Evolutionary conservation across 495 filamentous ascomycete species (phyloP), one percentile per base, ranked within the genome.

Genomic region (Hamigera avellanea): DNA sequence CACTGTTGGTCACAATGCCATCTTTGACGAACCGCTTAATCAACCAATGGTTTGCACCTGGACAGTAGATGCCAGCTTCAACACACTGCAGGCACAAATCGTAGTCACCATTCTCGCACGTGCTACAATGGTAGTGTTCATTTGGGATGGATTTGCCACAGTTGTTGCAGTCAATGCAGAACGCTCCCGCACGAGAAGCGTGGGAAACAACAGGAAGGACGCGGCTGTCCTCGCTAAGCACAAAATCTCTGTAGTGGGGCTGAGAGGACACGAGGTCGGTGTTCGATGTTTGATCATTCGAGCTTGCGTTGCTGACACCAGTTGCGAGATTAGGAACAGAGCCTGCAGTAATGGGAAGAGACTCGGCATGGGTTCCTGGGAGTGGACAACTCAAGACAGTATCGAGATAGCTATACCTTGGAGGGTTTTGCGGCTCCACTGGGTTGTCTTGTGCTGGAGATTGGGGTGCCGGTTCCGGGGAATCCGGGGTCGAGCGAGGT

Each of bases 81-180:
- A 95, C 75, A 55, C 91, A 99, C 19, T 65, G 53, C 37, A 73
- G 71, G 64, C 91, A 99, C 33, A 99, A 75, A 49, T 99, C 91
- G 50, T 86, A 99, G 57, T 99, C 93, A 19, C 91, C 91, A 35
- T 80, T 68, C 43, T 95, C 84, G 57, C 93, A 99, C 37, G 77
- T 81, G 48, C 83, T 81, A 66, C 91, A 99, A 61, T 99, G 91
- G 56, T 83, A 99, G 52, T 99, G 91, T 15, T 72, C 73, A 44
- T 86, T 76, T 23, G 77, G 67, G 46, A 95, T 85, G 23, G 76
- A 70, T 15, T 60, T 59, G 37, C 88, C 76, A 52, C 91, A 99
- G 49, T 76, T 72, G 62, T 99, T 95, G 74, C 91, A 99, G 66
- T 81, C 94, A 35, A 98, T 86, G 25, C 72, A 76, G 54, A 69